Conservation (phyloP, 441 rosid species). For the Pelargonium cotyledonis region DNA sequence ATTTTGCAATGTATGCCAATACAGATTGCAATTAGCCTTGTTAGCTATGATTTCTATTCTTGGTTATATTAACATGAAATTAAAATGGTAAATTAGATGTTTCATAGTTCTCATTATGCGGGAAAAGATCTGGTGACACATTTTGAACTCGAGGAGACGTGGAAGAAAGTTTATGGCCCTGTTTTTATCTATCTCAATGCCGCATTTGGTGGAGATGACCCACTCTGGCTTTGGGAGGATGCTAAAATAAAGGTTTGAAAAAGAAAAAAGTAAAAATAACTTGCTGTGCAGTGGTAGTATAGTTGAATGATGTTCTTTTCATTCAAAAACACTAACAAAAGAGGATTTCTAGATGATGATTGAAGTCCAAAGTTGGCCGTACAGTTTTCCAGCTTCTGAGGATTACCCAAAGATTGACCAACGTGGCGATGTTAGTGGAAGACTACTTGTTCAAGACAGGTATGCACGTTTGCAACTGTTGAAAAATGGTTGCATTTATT, state of each 20-base stretch:
- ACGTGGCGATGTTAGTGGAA: conserved; percentile 61
- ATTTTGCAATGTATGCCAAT: background rate
- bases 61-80: background rate
- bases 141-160: conserved; percentile 47
- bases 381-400: conserved; percentile 56
- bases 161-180: conserved; percentile 92
- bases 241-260: conserved; percentile 58
- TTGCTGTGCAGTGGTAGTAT: background rate
- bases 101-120: conserved; percentile 68
- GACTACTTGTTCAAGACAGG: conserved; percentile 59
- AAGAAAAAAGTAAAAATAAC: background rate
- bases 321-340: background rate
- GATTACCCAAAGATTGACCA: conserved; percentile 46
- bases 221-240: conserved; percentile 63
- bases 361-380: conserved; percentile 84
- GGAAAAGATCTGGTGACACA: conserved; percentile 80
- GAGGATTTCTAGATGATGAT: conserved; percentile 35
- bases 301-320: background rate
- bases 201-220: conserved; percentile 31
- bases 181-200: conserved; percentile 59
- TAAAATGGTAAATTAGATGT: conserved; percentile 44
- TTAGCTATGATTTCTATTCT: background rate
- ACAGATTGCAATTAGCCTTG: background rate
- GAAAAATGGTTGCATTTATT: background rate
- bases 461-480: conserved; percentile 15